Base-by-base conservation (phyloP, 2,329 filamentous ascomycete genomes). In the Macrophomina phaseolina region DNA sequence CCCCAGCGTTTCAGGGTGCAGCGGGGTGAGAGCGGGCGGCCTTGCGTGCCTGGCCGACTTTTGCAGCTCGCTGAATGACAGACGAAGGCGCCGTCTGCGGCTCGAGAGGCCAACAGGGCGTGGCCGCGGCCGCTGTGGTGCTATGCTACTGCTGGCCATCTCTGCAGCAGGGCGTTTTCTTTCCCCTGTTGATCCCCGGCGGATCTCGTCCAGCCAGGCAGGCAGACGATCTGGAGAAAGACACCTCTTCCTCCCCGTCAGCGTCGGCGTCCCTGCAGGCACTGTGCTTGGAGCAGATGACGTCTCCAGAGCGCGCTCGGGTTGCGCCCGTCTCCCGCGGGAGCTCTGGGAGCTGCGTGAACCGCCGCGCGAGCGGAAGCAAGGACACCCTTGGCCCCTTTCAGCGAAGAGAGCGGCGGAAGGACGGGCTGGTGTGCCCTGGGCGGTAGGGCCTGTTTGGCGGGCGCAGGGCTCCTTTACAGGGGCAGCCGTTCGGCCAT, bases 151-250 rank as follows among this genome's bases (percentile, higher is more conserved):
- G 52, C 8, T 28, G 32, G 30, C 34, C 32, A 18, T 55, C 23
- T 18, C 53, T 58, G 53, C 53, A 42, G 53, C 11, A 12, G 1
- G 7, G 36, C 36, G 1, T 45, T 45, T 45, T n/a, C 42, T 46
- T 61, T 49, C 58, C 58, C 58, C 58, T 62, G 58, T 45, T 62
- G 58, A 62, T 62, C 58, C 42, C 42, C 45, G 58, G 58, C 58
- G 42, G 58, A 62, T 62, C 58, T 18, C 42, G 45, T 6, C 16
- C 56, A 36, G 56, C 56, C 56, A 61, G 32, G 45, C 12, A 18
- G 42, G 12, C 58, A 62, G 46, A n/a, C 30, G 58, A 55, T 55
- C 58, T 62, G 58, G 46, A 48, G 58, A 62, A 62, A 28, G 18
- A 32, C 56, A 34, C n/a, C 9, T 45, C 18, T 32, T 7, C n/a